Percentiles rank a stretch among this genome's conserved stretches.
These are phyloP conservation scores for Russula virescens DNA, from an alignment of 768 basidiomycete genomes.

Conservation along the genomic window DNA sequence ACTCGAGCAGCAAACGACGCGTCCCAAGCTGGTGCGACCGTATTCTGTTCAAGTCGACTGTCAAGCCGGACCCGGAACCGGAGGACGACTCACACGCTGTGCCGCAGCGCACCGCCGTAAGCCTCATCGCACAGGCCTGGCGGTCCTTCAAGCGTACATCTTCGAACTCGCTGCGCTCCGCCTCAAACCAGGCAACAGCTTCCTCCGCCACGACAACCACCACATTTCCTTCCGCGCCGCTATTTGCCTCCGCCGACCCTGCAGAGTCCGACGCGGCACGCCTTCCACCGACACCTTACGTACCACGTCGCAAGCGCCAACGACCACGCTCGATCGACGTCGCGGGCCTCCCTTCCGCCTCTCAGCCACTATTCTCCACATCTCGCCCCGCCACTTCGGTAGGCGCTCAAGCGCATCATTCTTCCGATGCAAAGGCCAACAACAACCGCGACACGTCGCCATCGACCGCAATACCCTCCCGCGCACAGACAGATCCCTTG, in stretches of 20 bases:
- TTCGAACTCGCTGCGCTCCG: slow-evolving; percentile 14
- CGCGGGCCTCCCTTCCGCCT: background rate
- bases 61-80: slow-evolving; percentile 41
- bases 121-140: slow-evolving; percentile 25
- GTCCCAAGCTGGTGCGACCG: slow-evolving; percentile 90
- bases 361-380: background rate
- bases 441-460: background rate
- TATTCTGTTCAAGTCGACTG: slow-evolving; percentile 75
- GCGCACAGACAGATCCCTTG: background rate
- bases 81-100: slow-evolving; percentile 35
- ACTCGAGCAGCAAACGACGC: slow-evolving; percentile 73
- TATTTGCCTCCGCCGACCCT: background rate
- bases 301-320: slow-evolving; percentile 11
- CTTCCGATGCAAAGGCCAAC: background rate
- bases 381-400: background rate
- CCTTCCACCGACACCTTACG: slow-evolving; percentile 5
- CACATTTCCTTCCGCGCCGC: background rate
- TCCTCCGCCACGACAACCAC: background rate
- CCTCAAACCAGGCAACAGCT: background rate
- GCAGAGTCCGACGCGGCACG: background rate
- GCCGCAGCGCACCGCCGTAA: slow-evolving; percentile 29
- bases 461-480: background rate
- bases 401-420: background rate
- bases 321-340: slow-evolving; percentile 21
- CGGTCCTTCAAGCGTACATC: slow-evolving; percentile 20